These are phyloP conservation scores for Wickerhamiella alocasiicola DNA, from an alignment of 805 yeast genomes.

Conservation along the genomic window DNA sequence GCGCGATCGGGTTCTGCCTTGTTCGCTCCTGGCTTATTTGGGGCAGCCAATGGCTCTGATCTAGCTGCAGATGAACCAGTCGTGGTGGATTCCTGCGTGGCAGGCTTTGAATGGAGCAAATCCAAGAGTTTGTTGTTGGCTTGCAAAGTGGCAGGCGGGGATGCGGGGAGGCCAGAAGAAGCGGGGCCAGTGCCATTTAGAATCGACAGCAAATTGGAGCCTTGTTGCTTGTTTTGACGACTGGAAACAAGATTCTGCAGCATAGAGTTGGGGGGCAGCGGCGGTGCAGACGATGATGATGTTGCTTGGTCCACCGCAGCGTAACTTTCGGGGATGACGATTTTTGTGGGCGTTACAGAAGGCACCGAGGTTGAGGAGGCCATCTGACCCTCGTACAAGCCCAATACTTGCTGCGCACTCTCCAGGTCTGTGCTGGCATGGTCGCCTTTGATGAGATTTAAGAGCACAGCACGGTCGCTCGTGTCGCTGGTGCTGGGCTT, in stretches of 20 bases:
- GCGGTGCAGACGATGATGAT: neutral
- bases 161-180: too few relatives aligned
- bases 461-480: constrained; percentile 20
- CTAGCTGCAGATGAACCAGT: too few relatives aligned
- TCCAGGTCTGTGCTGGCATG: constrained; percentile 18
- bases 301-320: neutral
- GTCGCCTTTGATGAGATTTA: constrained; percentile 21
- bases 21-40: too few relatives aligned
- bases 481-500: constrained; percentile 1
- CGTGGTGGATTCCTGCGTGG: too few relatives aligned
- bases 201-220: constrained; percentile 12
- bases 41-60: too few relatives aligned
- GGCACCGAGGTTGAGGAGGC: constrained; percentile 13
- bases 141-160: too few relatives aligned
- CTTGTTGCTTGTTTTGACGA: constrained; percentile 11
- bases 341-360: constrained; percentile 6
- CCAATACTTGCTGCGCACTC: constrained; percentile 25
- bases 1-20: too few relatives aligned
- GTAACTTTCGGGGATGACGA: constrained; percentile 5
- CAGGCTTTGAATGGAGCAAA: too few relatives aligned
- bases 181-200: constrained; percentile 5
- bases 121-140: too few relatives aligned
- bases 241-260: constrained; percentile 18
- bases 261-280: constrained; percentile 19
- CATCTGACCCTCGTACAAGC: constrained; percentile 21